Base-by-base conservation (phyloP, 352 stramenopile genomes). In the Globisporangium irregulare region DNA sequence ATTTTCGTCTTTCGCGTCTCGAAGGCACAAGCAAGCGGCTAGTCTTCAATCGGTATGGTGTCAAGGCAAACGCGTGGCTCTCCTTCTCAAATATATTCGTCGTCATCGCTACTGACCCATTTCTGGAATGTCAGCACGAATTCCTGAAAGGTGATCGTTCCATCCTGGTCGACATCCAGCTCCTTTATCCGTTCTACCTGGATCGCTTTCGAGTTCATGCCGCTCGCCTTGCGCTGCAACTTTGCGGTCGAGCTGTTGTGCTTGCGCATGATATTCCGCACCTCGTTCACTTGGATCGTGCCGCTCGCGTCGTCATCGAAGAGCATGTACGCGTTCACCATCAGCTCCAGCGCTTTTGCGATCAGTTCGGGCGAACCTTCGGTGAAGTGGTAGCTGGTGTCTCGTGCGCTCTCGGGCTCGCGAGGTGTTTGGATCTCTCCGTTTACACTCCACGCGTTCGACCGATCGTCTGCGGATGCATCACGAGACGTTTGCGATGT, bases 141-240 rank as follows among this genome's bases (percentile, higher is more conserved):
- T 66, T 97, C 90, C 67, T 95, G 86, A 65, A 95, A 96, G 24
- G 89, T 96, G 75, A 96, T 95, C 9, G 81, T 93, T 59, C 90
- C 89, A 53, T 96, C 87, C n/a, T 89, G 73, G 68, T 97, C 85
- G 58, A 90, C 77, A 66, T 97, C 90, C 56, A 97, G 76, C 66
- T 97, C 89, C 65, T 95, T 91, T 83, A 92, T 93, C 67, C 90
- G 82, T 68, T 94, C 86, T 29, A 81, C 67, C 12, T 77, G 82
- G 54, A 90, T 90, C 41, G 75, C 68, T 56, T 87, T 82, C 12
- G 84, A 88, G 36, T 83, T 86, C 38, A 86, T 72, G 22, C 80
- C 73, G 64, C 81, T 93, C 22, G 75, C 61, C 59, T 86, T 80
- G 41, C 84, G 78, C 55, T 87, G 78, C 1, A 91, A 76, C 62